Evolutionary conservation across 768 basidiomycete species (phyloP).

Genomic region (Leccinum barrowsii): DNA sequence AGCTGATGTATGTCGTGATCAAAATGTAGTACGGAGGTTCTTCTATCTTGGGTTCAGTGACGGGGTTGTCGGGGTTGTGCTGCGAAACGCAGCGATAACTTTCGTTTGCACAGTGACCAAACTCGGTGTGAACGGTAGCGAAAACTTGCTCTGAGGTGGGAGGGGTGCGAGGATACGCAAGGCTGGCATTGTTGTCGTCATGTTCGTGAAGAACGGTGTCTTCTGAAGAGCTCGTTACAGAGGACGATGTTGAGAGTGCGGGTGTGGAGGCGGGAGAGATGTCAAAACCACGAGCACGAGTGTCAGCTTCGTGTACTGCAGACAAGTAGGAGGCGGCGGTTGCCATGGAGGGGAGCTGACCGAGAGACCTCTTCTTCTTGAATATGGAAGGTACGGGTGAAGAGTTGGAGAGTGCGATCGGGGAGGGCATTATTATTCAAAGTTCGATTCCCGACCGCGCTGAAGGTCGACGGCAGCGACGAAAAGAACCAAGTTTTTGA

Average conservation of each 20-base stretch:
- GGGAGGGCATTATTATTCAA: conserved; percentile 43
- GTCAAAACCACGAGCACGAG: conserved; percentile 52
- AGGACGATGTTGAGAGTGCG: conserved; percentile 71
- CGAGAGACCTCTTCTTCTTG: conserved; percentile 49
- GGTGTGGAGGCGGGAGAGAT: conserved; percentile 61
- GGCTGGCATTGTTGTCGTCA: conserved; percentile 52
- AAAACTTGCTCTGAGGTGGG: conserved; percentile 81
- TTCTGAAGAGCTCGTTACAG: conserved; percentile 63
- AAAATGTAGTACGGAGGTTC: conserved; percentile 94
- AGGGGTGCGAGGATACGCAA: conserved; percentile 58
- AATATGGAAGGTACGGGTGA: conserved; percentile 55
- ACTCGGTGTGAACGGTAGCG: conserved; percentile 82
- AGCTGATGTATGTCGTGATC: conserved; percentile 88
- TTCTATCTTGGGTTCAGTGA: conserved; percentile 59
- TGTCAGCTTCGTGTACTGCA: conserved; percentile 63
- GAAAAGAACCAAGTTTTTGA: no score
- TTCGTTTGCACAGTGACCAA: conserved; percentile 85
- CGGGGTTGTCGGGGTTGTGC: conserved; percentile 44
- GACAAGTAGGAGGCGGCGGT: conserved; percentile 60
- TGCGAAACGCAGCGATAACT: conserved; percentile 65
- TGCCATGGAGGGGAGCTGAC: conserved; percentile 37
- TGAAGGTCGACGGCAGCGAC: not conserved
- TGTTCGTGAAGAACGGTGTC: conserved; percentile 60
- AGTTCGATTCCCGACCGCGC: conserved; percentile 2
- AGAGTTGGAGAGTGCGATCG: conserved; percentile 52